A percentile compares a stretch with the other conserved stretches of the same genome.
Conservation (phyloP, 495 filamentous ascomycete genomes). For the Penicillium arizonense region DNA sequence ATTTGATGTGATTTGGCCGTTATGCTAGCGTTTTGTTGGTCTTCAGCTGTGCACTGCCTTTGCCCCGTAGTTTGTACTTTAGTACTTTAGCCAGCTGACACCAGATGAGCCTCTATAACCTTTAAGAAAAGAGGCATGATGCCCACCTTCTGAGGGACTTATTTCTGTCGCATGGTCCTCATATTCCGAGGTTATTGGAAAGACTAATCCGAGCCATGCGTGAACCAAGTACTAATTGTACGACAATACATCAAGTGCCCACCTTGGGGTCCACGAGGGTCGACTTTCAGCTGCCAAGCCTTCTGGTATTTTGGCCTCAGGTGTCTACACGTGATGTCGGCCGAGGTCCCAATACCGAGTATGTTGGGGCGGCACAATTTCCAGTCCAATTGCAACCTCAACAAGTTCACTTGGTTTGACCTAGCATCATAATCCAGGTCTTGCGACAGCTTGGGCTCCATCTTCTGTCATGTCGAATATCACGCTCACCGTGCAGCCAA, state of each 20-base stretch:
- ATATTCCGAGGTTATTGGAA: too few relatives aligned
- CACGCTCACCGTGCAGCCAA: constrained; percentile 37
- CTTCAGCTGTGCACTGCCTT: constrained; percentile 3
- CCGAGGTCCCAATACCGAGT: constrained; percentile 13
- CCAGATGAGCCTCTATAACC: not conserved
- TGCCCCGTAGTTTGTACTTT: not conserved
- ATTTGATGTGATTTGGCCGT: constrained; percentile 2
- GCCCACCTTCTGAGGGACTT: too few relatives aligned
- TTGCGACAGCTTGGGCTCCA: not conserved
- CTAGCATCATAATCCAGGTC: not conserved
- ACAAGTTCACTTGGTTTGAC: constrained; percentile 2
- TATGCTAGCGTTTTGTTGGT: not conserved
- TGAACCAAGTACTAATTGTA: not conserved
- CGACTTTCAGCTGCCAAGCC: not conserved
- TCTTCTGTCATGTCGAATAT: constrained; percentile 29
- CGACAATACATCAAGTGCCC: not conserved
- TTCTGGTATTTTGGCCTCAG: constrained; percentile 8
- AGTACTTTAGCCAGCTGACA: not conserved
- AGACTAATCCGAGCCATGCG: too few relatives aligned
- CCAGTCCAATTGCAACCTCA: constrained; percentile 6
- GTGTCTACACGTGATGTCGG: constrained; percentile 11
- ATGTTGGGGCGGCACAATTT: constrained; percentile 5
- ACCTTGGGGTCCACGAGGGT: not conserved
- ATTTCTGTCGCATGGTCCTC: too few relatives aligned
- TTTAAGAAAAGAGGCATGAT: too few relatives aligned